Evolutionary conservation across 192 early-diverging fungal species (phyloP).

Genomic region (Gamsiella multidivaricata): DNA sequence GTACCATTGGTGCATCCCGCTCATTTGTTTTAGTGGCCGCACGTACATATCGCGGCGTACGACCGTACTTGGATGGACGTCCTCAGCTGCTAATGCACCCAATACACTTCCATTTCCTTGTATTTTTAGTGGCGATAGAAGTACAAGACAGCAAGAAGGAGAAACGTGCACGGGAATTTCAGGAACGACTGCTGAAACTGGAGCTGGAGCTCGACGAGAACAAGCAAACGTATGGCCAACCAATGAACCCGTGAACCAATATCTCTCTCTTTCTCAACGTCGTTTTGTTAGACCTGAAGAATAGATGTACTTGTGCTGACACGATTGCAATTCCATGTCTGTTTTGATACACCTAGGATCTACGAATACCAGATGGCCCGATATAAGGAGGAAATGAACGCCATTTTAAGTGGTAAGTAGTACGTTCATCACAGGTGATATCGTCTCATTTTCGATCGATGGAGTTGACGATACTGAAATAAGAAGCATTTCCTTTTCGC

Average conservation of each 20-base stretch:
- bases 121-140: slow-evolving; percentile 19
- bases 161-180: slow-evolving; percentile 63
- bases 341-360: slow-evolving; percentile 36
- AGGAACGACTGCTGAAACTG: slow-evolving; percentile 66
- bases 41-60: no score
- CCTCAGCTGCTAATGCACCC: no score
- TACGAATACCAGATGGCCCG: slow-evolving; percentile 43
- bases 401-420: slow-evolving; percentile 44
- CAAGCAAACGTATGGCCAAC: slow-evolving; percentile 66
- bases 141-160: slow-evolving; percentile 63
- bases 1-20: no score
- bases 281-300: neutral
- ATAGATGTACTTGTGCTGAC: no score
- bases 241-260: neutral
- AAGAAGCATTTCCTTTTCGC: neutral
- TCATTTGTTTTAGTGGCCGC: no score
- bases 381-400: slow-evolving; percentile 57
- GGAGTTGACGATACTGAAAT: neutral
- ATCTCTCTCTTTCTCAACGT: neutral
- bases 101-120: neutral
- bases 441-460: neutral
- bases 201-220: slow-evolving; percentile 69
- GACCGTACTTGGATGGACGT: no score
- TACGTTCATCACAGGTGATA: neutral
- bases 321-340: slow-evolving; percentile 10